A percentile compares a stretch with the other conserved stretches of the same genome.
Conservation (phyloP, 306 rosid species). For the Pyrus bretschneideri region DNA sequence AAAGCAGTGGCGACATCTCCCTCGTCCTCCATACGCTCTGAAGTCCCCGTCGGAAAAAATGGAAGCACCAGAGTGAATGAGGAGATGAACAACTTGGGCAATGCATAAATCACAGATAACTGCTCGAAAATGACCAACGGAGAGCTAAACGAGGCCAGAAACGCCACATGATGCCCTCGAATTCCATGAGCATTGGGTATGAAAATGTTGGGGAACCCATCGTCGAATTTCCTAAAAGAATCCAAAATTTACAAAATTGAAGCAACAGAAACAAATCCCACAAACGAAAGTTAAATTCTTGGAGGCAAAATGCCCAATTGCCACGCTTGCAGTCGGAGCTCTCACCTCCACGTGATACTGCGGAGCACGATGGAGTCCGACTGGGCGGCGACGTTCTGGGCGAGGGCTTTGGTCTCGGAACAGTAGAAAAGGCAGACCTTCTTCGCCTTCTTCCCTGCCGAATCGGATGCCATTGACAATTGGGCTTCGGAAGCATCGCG, state of each 20-base stretch:
- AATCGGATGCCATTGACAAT: slow-evolving; percentile 44
- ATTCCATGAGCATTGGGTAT: slow-evolving; percentile 93
- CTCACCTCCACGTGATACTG: slow-evolving; percentile 66
- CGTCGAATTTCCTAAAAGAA: slow-evolving; percentile 73
- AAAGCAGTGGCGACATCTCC: slow-evolving; percentile 98
- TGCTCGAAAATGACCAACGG: slow-evolving; percentile 94
- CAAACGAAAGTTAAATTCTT: neutral
- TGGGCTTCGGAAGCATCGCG: slow-evolving; percentile 28
- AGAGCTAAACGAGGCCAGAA: slow-evolving; percentile 90
- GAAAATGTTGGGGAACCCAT: slow-evolving; percentile 95
- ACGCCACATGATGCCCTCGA: slow-evolving; percentile 91
- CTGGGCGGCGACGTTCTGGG: slow-evolving; percentile 62
- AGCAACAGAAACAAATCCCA: slow-evolving; percentile 13
- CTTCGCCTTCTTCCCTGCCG: slow-evolving; percentile 37
- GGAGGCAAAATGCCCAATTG: neutral
- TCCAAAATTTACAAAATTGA: slow-evolving; percentile 18
- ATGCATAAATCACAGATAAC: slow-evolving; percentile 84
- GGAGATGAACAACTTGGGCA: slow-evolving; percentile 81
- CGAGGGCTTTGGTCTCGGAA: slow-evolving; percentile 73
- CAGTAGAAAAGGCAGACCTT: slow-evolving; percentile 75
- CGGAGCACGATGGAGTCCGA: slow-evolving; percentile 73
- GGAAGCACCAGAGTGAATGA: slow-evolving; percentile 96
- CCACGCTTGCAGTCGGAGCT: neutral
- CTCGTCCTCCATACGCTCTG: slow-evolving; percentile 98
- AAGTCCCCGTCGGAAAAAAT: slow-evolving; percentile 91